Percentiles rank a stretch among this genome's conserved stretches.
Conservation (phyloP, 495 filamentous ascomycete genomes). For the Podospora bellae-mahoneyi region DNA sequence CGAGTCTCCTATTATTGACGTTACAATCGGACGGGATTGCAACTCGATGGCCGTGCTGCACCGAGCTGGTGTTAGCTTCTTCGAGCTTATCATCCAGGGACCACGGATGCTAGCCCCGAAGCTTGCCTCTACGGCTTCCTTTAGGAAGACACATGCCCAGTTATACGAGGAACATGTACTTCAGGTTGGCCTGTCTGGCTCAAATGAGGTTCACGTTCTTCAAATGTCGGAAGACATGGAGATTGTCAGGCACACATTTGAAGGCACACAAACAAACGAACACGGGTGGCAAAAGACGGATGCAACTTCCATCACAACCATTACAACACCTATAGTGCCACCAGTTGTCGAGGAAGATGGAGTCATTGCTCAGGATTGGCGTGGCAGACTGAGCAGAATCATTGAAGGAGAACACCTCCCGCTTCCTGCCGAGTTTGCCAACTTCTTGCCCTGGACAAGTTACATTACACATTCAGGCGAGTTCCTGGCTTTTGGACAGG, state of each 20-base stretch:
- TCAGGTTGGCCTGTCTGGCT: constrained; percentile 28
- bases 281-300: constrained; percentile 16
- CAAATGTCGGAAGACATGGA: constrained; percentile 21
- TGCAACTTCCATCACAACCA: constrained; percentile 15
- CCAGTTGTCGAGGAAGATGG: constrained; percentile 14
- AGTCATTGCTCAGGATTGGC: constrained; percentile 36
- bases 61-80: constrained; percentile 58
- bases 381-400: constrained; percentile 34
- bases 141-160: constrained; percentile 11
- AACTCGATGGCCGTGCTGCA: constrained; percentile 71
- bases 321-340: constrained; percentile 22
- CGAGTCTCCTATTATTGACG: constrained; percentile 63
- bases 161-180: constrained; percentile 24
- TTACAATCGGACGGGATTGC: constrained; percentile 65
- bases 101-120: constrained; percentile 35
- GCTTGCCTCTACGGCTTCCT: constrained; percentile 26
- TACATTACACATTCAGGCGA: constrained; percentile 38
- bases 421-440: constrained; percentile 34
- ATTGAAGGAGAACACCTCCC: constrained; percentile 9
- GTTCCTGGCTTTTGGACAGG: constrained; percentile 58
- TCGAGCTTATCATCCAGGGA: constrained; percentile 57
- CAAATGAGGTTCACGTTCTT: constrained; percentile 25
- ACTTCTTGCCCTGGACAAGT: constrained; percentile 53
- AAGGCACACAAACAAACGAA: constrained; percentile 2
- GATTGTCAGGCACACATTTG: constrained; percentile 24